Evolutionary conservation across 148 eudicot genomes (phyloP), one percentile per base, ranked within the genome.

Genomic region (Rhododendron vialii): DNA sequence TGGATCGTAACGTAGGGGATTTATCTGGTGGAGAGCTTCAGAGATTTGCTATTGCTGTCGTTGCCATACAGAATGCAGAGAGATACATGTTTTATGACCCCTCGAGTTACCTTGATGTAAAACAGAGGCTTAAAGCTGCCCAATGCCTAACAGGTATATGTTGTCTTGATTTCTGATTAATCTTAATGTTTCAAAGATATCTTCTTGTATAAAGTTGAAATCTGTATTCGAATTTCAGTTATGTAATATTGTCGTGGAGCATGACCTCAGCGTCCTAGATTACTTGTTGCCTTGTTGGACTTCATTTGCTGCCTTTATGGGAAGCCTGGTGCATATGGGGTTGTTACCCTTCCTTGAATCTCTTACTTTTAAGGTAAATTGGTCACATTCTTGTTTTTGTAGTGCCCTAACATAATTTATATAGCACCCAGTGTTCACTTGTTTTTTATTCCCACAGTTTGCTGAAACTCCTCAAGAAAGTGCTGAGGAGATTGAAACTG

Each of bases 221-320:
- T 15, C 38, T 75, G 14, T 90, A 33, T 86, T 87, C 59, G 36
- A 80, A 82, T 91, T 91, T 88, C 93, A 96, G 99, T 92, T 95
- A 91, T 85, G 98, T 95, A 20, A 96, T 96, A 96, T 96, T 57
- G 99, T 96, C 8, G 99, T 96, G 89, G 98, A 96, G 93, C 99
- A 96, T 82, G 99, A 96, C 83, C 94, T 96, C 55, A 95, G 99
- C 63, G 99, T 96, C 87, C 91, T 95, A 67, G 99, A 96, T 94
- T 96, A 95, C 89, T 88, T 96, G 38, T 96, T 95, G 4, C 43
- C 43, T 41, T 41, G 43, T 41, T 1, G 0, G 99, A 95, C 89
- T 96, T 96, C 88, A 95, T 95, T 81, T 96, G 99, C 92, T 96
- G 98, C 90, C 93, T 95, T 79, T 96, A 96, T 86, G 99, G 99